Evolutionary conservation across 2,329 filamentous ascomycete species (phyloP).

Genomic region (Alternaria longipes): DNA sequence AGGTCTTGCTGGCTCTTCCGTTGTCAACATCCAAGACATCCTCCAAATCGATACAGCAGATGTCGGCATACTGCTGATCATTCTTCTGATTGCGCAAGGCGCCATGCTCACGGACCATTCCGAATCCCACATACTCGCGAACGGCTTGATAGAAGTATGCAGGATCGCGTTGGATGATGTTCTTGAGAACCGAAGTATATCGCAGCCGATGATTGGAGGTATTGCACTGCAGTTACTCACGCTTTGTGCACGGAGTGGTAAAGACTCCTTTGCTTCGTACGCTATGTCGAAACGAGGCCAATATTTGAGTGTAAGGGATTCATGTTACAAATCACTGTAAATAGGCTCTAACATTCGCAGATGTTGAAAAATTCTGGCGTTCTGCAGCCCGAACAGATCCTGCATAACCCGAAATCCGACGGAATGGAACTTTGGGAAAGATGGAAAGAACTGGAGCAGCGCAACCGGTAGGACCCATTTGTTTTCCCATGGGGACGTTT

Average conservation of each 20-base stretch:
- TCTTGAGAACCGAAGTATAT: slow-evolving; percentile 14
- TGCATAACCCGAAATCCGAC: background rate
- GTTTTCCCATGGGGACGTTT: background rate
- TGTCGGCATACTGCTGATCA: slow-evolving; percentile 11
- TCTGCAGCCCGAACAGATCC: background rate
- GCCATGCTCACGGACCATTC: slow-evolving; percentile 14
- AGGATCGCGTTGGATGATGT: slow-evolving; percentile 14
- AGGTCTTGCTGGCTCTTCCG: slow-evolving; percentile 11
- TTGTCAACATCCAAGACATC: slow-evolving; percentile 9
- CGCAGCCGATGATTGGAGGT: slow-evolving; percentile 10
- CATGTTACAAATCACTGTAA: background rate
- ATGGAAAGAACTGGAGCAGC: slow-evolving; percentile 14
- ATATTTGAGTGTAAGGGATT: slow-evolving; percentile 10
- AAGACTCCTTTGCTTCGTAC: slow-evolving; percentile 10
- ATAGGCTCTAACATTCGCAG: background rate
- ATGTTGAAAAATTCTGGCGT: slow-evolving; percentile 9
- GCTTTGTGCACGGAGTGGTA: slow-evolving; percentile 14
- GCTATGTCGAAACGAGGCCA: slow-evolving; percentile 14
- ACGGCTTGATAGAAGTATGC: slow-evolving; percentile 13
- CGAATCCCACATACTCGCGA: slow-evolving; percentile 9
- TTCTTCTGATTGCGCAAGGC: slow-evolving; percentile 12
- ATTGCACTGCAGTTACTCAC: slow-evolving; percentile 12
- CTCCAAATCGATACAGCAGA: slow-evolving; percentile 9
- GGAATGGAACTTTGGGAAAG: slow-evolving; percentile 5
- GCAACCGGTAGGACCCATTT: slow-evolving; percentile 3